Evolutionary conservation across 2,329 filamentous ascomycete species (phyloP), one percentile per base, ranked within the genome.

Genomic region (Xylariaceae sp.): DNA sequence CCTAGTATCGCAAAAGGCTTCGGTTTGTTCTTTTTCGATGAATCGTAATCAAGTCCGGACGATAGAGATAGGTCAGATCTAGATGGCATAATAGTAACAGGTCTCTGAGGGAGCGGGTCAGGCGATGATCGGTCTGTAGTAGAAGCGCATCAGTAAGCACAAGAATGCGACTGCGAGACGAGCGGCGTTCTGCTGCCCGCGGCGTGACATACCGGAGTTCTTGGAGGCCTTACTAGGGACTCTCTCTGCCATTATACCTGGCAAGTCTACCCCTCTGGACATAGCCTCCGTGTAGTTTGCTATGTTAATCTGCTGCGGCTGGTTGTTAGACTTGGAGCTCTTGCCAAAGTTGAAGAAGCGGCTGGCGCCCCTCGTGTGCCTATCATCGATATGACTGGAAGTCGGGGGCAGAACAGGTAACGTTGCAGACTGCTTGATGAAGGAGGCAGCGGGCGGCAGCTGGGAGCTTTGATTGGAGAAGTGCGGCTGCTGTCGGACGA

Each of bases 1-100:
- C 76, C 75, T 13, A 85, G 71, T 23, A 82, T 72, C 17, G 76
- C 75, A 70, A 85, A 85, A 7, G 80, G 75, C 61, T 85, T 85
- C 11, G 78, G 76, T 66, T 84, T 85, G 65, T 69, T 73, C 68
- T 77, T 82, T 71, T 78, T 81, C 17, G 72, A 66, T 44, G 65
- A 56, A 56, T 84, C 81, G 70, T 74, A 71, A 51, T 84, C 81
- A 57, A 72, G 70, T n/a, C 74, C 72, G 5, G 81, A 81, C 45
- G 76, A 76, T 53, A 83, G 68, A 59, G 82, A 82, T 48, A 81
- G 68, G 60, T 84, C 79, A 62, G 82, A 82, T 67, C 73, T 78
- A 51, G 80, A 78, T 45, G 78, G 76, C 57, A 77, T 69, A 62
- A 76, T 72, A 51, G 76, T 70, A 53, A 69, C 68, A 44, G 74